phyloP scores from a whole-genome alignment of 768 basidiomycete species.

The Mycena galopus region DNA sequence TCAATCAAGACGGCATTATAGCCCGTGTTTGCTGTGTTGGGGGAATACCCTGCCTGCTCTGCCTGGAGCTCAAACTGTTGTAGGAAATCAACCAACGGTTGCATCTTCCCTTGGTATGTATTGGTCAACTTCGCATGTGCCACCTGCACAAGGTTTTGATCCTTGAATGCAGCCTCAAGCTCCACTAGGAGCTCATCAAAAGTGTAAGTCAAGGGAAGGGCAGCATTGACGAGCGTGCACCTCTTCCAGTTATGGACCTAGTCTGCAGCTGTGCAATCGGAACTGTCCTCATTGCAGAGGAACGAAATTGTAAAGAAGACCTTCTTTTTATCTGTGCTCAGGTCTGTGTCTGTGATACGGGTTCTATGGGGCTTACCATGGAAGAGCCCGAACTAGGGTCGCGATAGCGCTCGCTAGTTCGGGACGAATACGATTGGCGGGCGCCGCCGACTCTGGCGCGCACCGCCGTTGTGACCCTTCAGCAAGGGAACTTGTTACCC shows the following conservation, averaged over 20 bases:
- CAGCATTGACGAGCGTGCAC: background rate
- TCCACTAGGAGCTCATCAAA: background rate
- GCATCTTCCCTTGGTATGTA: background rate
- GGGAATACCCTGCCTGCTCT: background rate
- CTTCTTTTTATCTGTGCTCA: background rate
- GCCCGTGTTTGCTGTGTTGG: background rate
- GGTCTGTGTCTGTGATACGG: no score
- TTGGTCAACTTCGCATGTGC: conserved; percentile 7
- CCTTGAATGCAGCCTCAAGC: conserved; percentile 9
- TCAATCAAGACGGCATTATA: background rate
- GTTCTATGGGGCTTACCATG: no score
- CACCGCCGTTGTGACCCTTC: no score
- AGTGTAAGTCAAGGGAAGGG: background rate
- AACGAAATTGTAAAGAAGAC: background rate
- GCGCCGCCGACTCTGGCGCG: no score
- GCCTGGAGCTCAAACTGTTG: background rate
- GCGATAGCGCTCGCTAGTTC: no score
- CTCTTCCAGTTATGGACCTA: no score
- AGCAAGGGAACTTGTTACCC: no score
- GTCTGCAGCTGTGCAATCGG: background rate
- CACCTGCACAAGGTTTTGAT: conserved; percentile 12
- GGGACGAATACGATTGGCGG: no score
- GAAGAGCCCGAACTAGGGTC: no score
- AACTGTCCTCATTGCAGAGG: background rate
- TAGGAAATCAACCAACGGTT: background rate